phyloP scores from a whole-genome alignment of 495 filamentous ascomycete species.

The Xylaria curta region DNA sequence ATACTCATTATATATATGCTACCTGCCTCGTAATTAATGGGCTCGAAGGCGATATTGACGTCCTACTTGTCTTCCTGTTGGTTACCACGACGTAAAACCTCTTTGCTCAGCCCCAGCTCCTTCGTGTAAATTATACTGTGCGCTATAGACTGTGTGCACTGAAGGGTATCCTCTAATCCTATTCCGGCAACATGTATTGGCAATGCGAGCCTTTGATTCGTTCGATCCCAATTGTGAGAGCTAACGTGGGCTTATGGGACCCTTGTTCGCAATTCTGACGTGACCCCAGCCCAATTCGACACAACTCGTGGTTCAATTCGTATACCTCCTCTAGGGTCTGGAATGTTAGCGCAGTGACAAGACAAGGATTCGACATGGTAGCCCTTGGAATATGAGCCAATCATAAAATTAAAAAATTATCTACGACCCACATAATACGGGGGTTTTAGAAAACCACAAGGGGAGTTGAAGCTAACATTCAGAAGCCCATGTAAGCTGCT shows the following conservation, averaged over 20 bases:
- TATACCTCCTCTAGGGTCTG: no score
- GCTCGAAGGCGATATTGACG: neutral
- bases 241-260: neutral
- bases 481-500: no score
- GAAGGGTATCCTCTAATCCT: neutral
- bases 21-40: neutral
- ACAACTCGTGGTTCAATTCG: neutral
- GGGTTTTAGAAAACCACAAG: no score
- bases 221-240: neutral
- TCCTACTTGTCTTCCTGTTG: neutral
- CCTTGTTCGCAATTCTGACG: conserved; percentile 12
- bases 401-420: no score
- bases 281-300: neutral
- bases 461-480: no score
- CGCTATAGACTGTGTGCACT: neutral
- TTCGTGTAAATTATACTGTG: conserved; percentile 1
- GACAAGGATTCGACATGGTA: no score
- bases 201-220: conserved; percentile 15
- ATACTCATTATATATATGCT: neutral
- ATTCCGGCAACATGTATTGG: neutral
- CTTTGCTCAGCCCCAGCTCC: neutral
- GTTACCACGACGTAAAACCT: conserved; percentile 2
- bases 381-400: no score
- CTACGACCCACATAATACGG: no score
- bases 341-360: no score